Conservation (phyloP, 1,284 basidiomycete genomes). For the Fistulinella staudtii region DNA sequence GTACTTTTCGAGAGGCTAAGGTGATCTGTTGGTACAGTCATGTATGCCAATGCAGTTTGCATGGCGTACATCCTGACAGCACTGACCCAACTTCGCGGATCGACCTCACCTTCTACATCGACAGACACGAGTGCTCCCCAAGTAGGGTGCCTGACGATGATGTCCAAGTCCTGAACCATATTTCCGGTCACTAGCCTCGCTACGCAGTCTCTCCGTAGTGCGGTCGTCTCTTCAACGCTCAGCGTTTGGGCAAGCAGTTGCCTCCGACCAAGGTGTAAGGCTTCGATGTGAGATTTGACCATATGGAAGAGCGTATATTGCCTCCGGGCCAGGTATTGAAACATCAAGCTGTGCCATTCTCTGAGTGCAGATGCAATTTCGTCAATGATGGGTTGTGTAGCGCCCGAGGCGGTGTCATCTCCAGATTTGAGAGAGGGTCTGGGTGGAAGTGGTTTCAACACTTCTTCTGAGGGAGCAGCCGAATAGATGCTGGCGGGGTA, state of each 20-base stretch:
- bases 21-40: constrained; percentile 53
- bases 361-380: constrained; percentile 95
- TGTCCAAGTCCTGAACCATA: constrained; percentile 87
- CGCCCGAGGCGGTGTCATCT: constrained; percentile 84
- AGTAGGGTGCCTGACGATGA: constrained; percentile 91
- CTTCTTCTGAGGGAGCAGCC: constrained; percentile 61
- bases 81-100: constrained; percentile 77
- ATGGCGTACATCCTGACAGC: constrained; percentile 86
- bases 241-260: constrained; percentile 89
- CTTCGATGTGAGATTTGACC: constrained; percentile 88
- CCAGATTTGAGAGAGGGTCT: constrained; percentile 90
- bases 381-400: constrained; percentile 87
- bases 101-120: constrained; percentile 74
- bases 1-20: constrained; percentile 33
- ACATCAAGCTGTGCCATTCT: constrained; percentile 93
- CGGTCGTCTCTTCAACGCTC: constrained; percentile 82
- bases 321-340: constrained; percentile 82
- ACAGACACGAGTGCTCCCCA: constrained; percentile 87
- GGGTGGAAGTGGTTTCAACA: constrained; percentile 80
- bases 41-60: constrained; percentile 81
- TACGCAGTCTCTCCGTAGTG: constrained; percentile 84
- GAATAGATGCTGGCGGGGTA: constrained; percentile 66
- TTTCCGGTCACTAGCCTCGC: constrained; percentile 87
- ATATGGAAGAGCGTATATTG: constrained; percentile 89
- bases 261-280: constrained; percentile 82